phyloP scores from a whole-genome alignment of 495 filamentous ascomycete species.

The Pseudomonodictys pantanalensis region DNA sequence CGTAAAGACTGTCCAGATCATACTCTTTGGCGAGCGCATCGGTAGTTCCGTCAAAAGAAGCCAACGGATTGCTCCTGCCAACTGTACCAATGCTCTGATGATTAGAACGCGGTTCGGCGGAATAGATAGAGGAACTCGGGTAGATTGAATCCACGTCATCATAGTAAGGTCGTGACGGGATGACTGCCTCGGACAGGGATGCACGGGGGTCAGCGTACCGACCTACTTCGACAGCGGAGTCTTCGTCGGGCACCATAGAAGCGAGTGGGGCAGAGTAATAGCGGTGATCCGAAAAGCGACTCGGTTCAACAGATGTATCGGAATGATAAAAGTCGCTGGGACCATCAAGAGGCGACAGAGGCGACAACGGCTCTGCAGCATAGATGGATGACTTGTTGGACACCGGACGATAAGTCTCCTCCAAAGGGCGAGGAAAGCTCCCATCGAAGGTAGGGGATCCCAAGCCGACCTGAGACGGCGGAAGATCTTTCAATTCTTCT shows the following conservation, averaged over 20 bases:
- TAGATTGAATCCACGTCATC: constrained; percentile 27
- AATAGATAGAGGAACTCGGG: constrained; percentile 21
- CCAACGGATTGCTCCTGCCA: constrained; percentile 17
- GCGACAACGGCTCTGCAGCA: background rate
- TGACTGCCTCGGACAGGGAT: constrained; percentile 13
- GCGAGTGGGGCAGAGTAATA: constrained; percentile 1
- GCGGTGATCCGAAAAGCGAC: background rate
- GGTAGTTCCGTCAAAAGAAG: background rate
- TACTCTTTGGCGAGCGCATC: constrained; percentile 3
- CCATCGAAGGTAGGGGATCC: background rate
- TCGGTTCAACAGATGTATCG: background rate
- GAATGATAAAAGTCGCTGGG: background rate
- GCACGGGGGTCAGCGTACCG: constrained; percentile 1
- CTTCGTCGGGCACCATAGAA: constrained; percentile 14
- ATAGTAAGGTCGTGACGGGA: constrained; percentile 5
- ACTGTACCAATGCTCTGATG: constrained; percentile 11
- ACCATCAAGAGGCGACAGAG: background rate
- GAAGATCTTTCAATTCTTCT: constrained; percentile 5
- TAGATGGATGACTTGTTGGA: background rate
- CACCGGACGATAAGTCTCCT: constrained; percentile 2
- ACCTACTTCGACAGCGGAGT: constrained; percentile 2
- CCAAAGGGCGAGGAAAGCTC: constrained; percentile 6
- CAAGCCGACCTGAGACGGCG: background rate
- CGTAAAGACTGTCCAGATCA: constrained; percentile 1
- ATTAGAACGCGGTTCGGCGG: background rate